A percentile compares a stretch with the other conserved stretches of the same genome.
These are phyloP conservation scores for Mucor piriformis DNA, from an alignment of 371 early-diverging fungal genomes.

Conservation along the genomic window DNA sequence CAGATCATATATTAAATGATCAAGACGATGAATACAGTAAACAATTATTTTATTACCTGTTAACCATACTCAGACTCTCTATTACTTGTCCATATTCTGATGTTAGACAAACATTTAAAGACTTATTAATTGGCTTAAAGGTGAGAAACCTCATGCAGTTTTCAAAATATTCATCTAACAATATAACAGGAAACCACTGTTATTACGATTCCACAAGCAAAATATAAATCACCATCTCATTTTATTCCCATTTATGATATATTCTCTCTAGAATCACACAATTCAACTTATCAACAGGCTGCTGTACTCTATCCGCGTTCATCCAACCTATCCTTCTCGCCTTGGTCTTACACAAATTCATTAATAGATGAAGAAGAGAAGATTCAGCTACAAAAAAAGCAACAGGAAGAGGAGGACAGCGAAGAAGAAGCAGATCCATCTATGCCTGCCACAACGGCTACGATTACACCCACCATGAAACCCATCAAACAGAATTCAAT, in stretches of 20 bases:
- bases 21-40: conserved; percentile 34
- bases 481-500: background rate
- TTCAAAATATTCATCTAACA: background rate
- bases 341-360: conserved; percentile 40
- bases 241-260: conserved; percentile 55
- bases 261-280: conserved; percentile 44
- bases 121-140: conserved; percentile 46
- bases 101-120: conserved; percentile 55
- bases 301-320: conserved; percentile 44
- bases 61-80: conserved; percentile 61
- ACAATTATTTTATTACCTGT: conserved; percentile 48
- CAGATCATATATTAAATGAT: background rate
- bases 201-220: conserved; percentile 56
- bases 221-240: conserved; percentile 62
- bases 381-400: conserved; percentile 4
- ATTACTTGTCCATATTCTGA: conserved; percentile 63
- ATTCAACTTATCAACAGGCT: conserved; percentile 22
- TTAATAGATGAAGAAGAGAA: conserved; percentile 2
- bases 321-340: conserved; percentile 46
- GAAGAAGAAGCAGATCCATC: conserved; percentile 13
- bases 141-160: conserved; percentile 24
- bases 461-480: background rate
- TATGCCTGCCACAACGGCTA: background rate
- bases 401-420: background rate
- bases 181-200: conserved; percentile 31